Evolutionary conservation across 805 yeast genomes (phyloP).

Genomic region (Danielozyma ontarioensis): DNA sequence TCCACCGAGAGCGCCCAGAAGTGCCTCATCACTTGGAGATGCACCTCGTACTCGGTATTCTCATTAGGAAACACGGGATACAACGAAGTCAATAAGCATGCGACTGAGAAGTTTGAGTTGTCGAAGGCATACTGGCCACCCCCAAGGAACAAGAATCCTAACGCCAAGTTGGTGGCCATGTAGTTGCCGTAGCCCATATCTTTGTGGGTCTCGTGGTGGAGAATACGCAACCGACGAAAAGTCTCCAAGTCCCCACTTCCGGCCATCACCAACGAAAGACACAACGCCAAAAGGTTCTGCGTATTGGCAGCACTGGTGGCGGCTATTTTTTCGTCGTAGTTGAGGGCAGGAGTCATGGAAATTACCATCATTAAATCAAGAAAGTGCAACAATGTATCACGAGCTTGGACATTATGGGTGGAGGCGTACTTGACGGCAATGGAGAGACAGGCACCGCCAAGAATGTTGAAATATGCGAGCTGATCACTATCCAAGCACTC

Average conservation of each 20-base stretch:
- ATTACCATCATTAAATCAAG: constrained; percentile 48
- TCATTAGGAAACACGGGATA: constrained; percentile 65
- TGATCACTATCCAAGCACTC: constrained; percentile 50
- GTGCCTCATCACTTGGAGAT: constrained; percentile 80
- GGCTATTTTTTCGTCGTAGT: constrained; percentile 57
- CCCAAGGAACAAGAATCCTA: constrained; percentile 86
- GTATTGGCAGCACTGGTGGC: constrained; percentile 48
- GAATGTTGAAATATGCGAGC: constrained; percentile 54
- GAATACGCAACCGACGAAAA: constrained; percentile 63
- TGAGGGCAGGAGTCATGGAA: constrained; percentile 35
- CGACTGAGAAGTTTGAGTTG: constrained; percentile 58
- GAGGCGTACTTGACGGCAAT: constrained; percentile 78
- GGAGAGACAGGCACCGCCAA: constrained; percentile 73
- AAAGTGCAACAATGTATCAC: constrained; percentile 49
- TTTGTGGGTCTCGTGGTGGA: constrained; percentile 54
- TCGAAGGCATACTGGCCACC: constrained; percentile 87
- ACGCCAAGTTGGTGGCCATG: constrained; percentile 72
- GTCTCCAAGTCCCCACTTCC: constrained; percentile 86
- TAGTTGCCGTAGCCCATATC: constrained; percentile 59
- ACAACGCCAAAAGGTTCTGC: constrained; percentile 55
- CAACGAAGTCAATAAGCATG: constrained; percentile 65
- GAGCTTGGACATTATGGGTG: constrained; percentile 47
- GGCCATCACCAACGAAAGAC: constrained; percentile 74
- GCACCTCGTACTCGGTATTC: constrained; percentile 46
- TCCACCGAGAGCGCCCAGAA: constrained; percentile 87